Evolutionary conservation across 2,329 filamentous ascomycete genomes (phyloP).

Genomic region (Pseudogymnoascus sp.): DNA sequence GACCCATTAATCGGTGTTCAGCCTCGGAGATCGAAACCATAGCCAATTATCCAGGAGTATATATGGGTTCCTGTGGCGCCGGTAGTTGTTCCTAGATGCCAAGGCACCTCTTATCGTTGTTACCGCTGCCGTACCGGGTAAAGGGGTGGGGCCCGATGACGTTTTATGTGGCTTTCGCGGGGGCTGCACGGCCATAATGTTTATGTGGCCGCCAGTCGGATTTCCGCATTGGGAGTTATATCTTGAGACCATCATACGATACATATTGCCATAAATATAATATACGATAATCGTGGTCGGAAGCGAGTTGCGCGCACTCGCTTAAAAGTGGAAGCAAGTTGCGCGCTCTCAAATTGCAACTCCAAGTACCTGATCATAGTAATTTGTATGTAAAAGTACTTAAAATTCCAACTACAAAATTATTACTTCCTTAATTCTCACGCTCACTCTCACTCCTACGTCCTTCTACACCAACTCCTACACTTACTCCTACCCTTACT

Average conservation of each 20-base stretch:
- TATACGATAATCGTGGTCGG: not conserved
- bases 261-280: not conserved
- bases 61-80: not conserved
- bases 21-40: not conserved
- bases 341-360: too few species aligned
- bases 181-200: not conserved
- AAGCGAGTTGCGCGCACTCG: too few species aligned
- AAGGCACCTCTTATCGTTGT: not conserved
- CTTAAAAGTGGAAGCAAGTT: too few species aligned
- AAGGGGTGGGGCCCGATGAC: not conserved
- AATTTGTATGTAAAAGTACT: too few species aligned
- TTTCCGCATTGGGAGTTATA: not conserved
- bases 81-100: slow-evolving; percentile 1
- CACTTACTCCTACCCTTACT: too few species aligned
- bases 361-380: too few species aligned
- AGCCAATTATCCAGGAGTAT: not conserved
- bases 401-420: too few species aligned
- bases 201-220: not conserved
- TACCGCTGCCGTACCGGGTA: not conserved
- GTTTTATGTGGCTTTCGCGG: not conserved
- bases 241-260: not conserved
- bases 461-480: too few species aligned
- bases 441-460: too few species aligned
- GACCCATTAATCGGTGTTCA: not conserved
- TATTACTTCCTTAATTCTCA: too few species aligned